Base-by-base conservation (phyloP, 768 basidiomycete species). In the Tulasnella sp. region DNA sequence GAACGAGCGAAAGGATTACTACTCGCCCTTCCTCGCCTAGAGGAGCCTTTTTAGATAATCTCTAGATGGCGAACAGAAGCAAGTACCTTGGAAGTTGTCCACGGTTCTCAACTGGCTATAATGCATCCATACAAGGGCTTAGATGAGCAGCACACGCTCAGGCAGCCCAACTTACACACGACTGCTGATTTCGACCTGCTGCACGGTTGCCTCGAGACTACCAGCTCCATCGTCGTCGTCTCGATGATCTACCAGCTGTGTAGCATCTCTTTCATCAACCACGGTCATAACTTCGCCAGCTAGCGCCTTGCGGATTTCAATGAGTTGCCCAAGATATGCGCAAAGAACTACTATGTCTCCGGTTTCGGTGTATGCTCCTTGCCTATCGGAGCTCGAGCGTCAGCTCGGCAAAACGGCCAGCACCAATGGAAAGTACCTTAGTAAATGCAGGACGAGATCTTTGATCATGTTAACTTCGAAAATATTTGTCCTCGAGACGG, bases 1-100 rank as follows among this genome's bases (percentile, higher is more conserved):
- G 85, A 14, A 93, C 92, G 15, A 92, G 85, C 0, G 91, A 92
- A 7, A 93, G 84, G 36, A 93, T 91, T 42, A 93, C 87, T 72
- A 93, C 86, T 84, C 90, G 78, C 0, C 80, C 82, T 74, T 83
- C 82, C 67, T 83, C 81, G 31, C 78, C 72, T 73, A 73, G 5
- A 36, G 54, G 3, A 2, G n/a, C 9, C 8, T 52, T n/a, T 7
- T 29, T 29, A 40, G 36, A n/a, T 25, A 52, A 12, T 4, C 45
- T 9, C 11, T 7, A 31, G 11, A 8, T 12, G 25, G 25, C 12
- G 5, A 25, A n/a, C 11, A 6, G 12, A 9, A 45, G 19, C 14
- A 15, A 38, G 45, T 29, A 58, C 72, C 72, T 81, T 93, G 93
- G 80, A 88, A 93, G 72, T 90, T 92, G 78, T 93, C 92, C 1